Conservation (phyloP, 805 yeast genomes). For the Metschnikowia anglica region DNA sequence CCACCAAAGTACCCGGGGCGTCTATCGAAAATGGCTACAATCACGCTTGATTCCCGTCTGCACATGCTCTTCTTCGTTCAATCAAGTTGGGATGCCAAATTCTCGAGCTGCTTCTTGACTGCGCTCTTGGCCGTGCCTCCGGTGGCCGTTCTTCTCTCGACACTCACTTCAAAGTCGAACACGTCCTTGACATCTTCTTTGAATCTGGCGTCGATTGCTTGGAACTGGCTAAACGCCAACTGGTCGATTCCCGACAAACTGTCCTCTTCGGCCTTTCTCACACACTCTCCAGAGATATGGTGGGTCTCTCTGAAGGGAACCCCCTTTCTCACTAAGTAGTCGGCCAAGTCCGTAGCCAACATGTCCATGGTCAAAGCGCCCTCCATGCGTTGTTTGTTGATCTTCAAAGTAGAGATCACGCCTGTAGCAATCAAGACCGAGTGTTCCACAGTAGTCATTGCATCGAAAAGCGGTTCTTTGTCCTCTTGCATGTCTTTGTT, state of each 20-base stretch:
- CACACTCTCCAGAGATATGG: conserved; percentile 98
- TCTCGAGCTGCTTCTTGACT: conserved; percentile 67
- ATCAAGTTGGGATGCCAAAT: conserved; percentile 27
- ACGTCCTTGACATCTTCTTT: conserved; percentile 75
- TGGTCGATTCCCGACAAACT: conserved; percentile 82
- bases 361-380: conserved; percentile 95
- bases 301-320: conserved; percentile 99
- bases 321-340: conserved; percentile 94
- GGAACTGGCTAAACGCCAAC: conserved; percentile 72
- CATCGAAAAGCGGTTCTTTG: conserved; percentile 96
- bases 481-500: conserved; percentile 99
- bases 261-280: conserved; percentile 79
- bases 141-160: conserved; percentile 92
- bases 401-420: conserved; percentile 81
- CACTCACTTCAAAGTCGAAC: conserved; percentile 91
- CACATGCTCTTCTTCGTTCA: conserved; percentile 2
- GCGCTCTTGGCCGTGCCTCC: conserved; percentile 97
- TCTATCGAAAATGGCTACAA: too few relatives aligned
- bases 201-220: conserved; percentile 78
- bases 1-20: too few relatives aligned
- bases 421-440: conserved; percentile 95
- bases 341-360: conserved; percentile 98
- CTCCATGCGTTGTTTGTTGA: conserved; percentile 74
- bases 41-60: neutral
- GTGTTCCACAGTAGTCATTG: conserved; percentile 86